A percentile compares a stretch with the other conserved stretches of the same genome.
These are phyloP conservation scores for Kalmanozyma brasiliensis DNA, from an alignment of 1,284 basidiomycete genomes.

Conservation along the genomic window DNA sequence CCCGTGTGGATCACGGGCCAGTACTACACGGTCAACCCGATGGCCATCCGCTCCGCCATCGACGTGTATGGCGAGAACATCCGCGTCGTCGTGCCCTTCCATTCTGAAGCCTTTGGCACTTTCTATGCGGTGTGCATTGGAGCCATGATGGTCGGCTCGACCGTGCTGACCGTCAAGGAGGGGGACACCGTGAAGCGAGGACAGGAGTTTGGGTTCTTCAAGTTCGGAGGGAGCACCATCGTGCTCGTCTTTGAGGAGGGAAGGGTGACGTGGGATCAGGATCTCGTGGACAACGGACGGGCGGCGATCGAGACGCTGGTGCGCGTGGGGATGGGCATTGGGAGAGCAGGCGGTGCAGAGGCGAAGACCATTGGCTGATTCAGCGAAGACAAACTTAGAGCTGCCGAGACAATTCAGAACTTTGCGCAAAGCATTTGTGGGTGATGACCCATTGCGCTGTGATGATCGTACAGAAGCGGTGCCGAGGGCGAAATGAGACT, in stretches of 20 bases:
- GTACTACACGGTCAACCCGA: constrained; percentile 73
- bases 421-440: too few species aligned
- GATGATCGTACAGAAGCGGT: too few species aligned
- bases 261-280: constrained; percentile 86
- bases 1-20: constrained; percentile 70
- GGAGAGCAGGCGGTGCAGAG: constrained; percentile 10
- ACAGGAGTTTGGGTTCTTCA: constrained; percentile 80
- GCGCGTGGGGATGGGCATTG: constrained; percentile 71
- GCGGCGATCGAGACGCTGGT: constrained; percentile 78
- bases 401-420: too few species aligned
- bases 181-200: constrained; percentile 82
- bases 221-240: constrained; percentile 66
- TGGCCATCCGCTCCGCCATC: constrained; percentile 80
- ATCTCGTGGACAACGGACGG: constrained; percentile 79
- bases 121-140: constrained; percentile 64
- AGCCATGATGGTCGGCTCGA: constrained; percentile 74
- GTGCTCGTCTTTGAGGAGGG: constrained; percentile 75
- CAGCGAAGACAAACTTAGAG: too few species aligned
- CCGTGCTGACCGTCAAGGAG: constrained; percentile 83
- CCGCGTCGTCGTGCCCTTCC: constrained; percentile 69
- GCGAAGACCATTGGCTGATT: background rate
- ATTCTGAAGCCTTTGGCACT: constrained; percentile 62
- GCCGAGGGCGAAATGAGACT: too few species aligned
- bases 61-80: constrained; percentile 96
- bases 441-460: too few species aligned